phyloP scores from a whole-genome alignment of 371 early-diverging fungal species.

The Mucor lusitanicus region DNA sequence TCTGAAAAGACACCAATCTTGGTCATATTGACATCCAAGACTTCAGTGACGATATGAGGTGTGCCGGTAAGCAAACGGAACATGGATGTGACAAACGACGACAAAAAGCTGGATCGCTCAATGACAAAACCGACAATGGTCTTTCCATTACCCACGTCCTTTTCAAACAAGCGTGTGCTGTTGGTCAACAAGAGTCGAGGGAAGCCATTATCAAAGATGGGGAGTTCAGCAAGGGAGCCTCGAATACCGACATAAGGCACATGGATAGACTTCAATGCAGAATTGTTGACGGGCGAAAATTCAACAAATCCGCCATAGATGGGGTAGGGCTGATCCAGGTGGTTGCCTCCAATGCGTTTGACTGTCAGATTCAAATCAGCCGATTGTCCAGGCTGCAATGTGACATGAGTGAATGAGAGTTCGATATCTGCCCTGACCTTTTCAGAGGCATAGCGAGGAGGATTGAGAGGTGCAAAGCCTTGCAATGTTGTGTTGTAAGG shows the following conservation, averaged over 20 bases:
- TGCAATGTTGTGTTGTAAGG: conserved; percentile 34
- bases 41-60: conserved; percentile 12
- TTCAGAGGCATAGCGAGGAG: conserved; percentile 14
- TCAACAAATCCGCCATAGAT: conserved; percentile 48
- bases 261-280: conserved; percentile 22
- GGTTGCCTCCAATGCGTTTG: background rate
- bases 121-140: background rate
- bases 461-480: conserved; percentile 32
- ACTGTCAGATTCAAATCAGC: conserved; percentile 16
- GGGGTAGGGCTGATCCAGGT: conserved; percentile 21
- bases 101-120: background rate
- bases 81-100: conserved; percentile 2
- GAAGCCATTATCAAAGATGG: conserved; percentile 43
- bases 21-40: conserved; percentile 5
- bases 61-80: conserved; percentile 24
- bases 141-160: background rate
- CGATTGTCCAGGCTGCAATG: conserved; percentile 46
- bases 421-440: conserved; percentile 32
- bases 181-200: conserved; percentile 19
- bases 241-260: conserved; percentile 61
- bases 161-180: background rate
- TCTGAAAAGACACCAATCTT: conserved; percentile 11
- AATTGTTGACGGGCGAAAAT: conserved; percentile 18
- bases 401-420: conserved; percentile 32
- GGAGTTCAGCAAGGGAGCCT: conserved; percentile 51